A percentile compares a stretch with the other conserved stretches of the same genome.
Evolutionary conservation across 2,329 filamentous ascomycete genomes (phyloP).

Genomic region (Apiospora phragmitis): DNA sequence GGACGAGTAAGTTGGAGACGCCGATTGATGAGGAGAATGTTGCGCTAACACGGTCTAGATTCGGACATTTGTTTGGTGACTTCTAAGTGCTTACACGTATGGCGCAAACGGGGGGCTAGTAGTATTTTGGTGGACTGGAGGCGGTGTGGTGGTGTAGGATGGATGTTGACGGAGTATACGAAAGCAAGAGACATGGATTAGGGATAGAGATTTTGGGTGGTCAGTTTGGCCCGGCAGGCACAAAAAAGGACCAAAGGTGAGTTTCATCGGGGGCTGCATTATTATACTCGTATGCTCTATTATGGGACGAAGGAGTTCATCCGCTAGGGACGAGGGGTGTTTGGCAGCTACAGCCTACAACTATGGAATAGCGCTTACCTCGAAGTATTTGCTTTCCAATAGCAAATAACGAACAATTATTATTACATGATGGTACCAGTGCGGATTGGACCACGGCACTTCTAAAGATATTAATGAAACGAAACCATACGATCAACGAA

Average conservation of each 20-base stretch:
- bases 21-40: background rate
- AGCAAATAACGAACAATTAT: background rate
- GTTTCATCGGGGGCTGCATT: background rate
- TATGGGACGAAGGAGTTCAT: background rate
- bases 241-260: slow-evolving; percentile 1
- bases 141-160: background rate
- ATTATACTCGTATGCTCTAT: slow-evolving; percentile 3
- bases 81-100: background rate
- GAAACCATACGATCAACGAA: background rate
- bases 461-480: background rate
- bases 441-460: background rate
- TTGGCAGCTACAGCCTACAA: background rate
- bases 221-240: background rate
- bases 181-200: background rate
- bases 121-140: background rate
- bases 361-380: slow-evolving; percentile 2
- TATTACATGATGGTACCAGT: background rate
- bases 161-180: background rate
- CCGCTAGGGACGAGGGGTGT: background rate
- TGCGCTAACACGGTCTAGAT: slow-evolving; percentile 14
- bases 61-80: slow-evolving; percentile 9
- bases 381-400: background rate
- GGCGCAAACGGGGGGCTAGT: background rate
- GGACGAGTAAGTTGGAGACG: slow-evolving; percentile 72
- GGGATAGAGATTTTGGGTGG: background rate